phyloP scores from a whole-genome alignment of 208 protist genomes.

The Angomonas ambiguus region DNA sequence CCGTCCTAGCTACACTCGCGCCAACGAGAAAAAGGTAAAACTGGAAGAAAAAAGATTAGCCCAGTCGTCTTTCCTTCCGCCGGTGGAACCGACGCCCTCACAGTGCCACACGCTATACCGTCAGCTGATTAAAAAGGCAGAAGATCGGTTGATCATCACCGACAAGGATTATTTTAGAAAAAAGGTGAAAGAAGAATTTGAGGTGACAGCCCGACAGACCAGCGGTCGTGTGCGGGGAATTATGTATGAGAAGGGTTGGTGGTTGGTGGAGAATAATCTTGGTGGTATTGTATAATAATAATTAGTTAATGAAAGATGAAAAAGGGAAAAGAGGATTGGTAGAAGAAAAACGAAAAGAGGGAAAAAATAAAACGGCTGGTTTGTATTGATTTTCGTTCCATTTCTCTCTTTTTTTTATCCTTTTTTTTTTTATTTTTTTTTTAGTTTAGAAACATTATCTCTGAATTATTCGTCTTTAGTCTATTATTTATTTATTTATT shows the following conservation, averaged over 20 bases:
- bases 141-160: conserved; percentile 50
- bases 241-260: conserved; percentile 88
- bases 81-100: conserved; percentile 65
- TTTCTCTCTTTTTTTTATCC: neutral
- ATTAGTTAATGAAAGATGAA: neutral
- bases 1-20: conserved; percentile 61
- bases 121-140: conserved; percentile 53
- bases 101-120: conserved; percentile 68
- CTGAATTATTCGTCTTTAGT: neutral
- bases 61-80: conserved; percentile 33
- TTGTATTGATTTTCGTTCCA: neutral
- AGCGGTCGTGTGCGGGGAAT: conserved; percentile 83
- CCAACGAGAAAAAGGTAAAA: conserved; percentile 46
- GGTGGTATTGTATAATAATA: conserved; percentile 59
- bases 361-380: neutral
- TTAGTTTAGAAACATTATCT: neutral
- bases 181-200: conserved; percentile 82
- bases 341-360: neutral
- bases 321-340: neutral
- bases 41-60: conserved; percentile 69
- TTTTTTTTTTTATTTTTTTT: neutral
- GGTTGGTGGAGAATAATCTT: conserved; percentile 74
- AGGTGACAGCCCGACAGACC: conserved; percentile 82
- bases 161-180: conserved; percentile 66
- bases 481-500: conserved; percentile 1